Conservation (phyloP, 176 grass and related monocot species). For the Oryza glaberrima region DNA sequence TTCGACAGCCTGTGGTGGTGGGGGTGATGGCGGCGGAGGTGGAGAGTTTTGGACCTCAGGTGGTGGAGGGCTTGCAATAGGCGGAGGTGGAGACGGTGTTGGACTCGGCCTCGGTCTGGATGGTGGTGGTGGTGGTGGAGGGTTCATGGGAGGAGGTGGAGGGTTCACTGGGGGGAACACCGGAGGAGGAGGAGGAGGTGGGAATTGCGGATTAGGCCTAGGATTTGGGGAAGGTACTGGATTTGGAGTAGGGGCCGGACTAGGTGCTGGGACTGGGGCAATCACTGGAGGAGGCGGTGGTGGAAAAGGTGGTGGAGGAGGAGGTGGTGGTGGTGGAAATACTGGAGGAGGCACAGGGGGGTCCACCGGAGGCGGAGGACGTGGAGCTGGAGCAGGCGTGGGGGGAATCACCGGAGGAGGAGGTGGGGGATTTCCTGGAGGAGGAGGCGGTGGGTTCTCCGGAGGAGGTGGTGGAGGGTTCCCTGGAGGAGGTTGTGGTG, state of each 20-base stretch:
- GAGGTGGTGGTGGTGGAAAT: not conserved
- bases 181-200: too few relatives aligned
- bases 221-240: too few relatives aligned
- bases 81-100: not conserved
- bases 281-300: not conserved
- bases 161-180: not conserved
- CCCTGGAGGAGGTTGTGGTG: not conserved
- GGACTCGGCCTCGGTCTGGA: not conserved
- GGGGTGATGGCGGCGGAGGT: not conserved
- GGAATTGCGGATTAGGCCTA: too few relatives aligned
- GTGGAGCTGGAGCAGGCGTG: too few relatives aligned
- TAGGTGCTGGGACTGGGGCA: too few relatives aligned
- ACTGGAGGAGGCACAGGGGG: too few relatives aligned
- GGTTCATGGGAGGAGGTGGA: not conserved
- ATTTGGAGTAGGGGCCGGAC: rapidly evolving
- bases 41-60: not conserved
- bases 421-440: not conserved
- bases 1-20: too few relatives aligned
- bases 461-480: not conserved
- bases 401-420: not conserved
- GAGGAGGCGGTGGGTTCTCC: not conserved
- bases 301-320: too few relatives aligned
- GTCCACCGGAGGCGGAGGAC: too few relatives aligned
- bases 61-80: not conserved
- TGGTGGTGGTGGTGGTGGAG: not conserved